phyloP scores from a whole-genome alignment of 106 monocot genomes.

The Acorus calamus region DNA sequence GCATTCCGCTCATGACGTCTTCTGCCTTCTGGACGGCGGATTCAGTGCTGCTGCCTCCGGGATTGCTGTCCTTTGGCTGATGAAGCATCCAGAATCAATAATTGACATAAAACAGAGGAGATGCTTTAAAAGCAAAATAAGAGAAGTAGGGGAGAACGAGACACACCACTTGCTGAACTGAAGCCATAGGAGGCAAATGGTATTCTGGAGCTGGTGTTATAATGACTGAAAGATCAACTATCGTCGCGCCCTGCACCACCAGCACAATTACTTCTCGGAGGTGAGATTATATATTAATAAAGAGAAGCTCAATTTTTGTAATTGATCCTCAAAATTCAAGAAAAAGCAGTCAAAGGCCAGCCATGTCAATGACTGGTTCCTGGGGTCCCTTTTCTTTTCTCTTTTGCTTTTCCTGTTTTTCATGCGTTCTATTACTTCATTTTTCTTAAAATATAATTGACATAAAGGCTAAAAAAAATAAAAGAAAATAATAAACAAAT shows the following conservation, averaged over 20 bases:
- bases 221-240: slow-evolving; percentile 76
- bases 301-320: background rate
- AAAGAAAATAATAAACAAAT: too few species aligned
- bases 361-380: too few species aligned
- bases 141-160: background rate
- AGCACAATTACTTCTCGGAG: slow-evolving; percentile 2
- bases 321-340: too few species aligned
- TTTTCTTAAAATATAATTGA: too few species aligned
- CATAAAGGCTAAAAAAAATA: too few species aligned
- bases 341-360: too few species aligned
- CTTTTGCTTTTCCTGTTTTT: too few species aligned
- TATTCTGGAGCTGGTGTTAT: slow-evolving; percentile 63
- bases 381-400: too few species aligned
- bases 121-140: too few species aligned
- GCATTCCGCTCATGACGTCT: slow-evolving; percentile 68
- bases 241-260: slow-evolving; percentile 75
- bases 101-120: background rate
- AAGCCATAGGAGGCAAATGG: slow-evolving; percentile 39
- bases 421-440: too few species aligned
- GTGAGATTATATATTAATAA: background rate
- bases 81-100: background rate
- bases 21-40: slow-evolving; percentile 74
- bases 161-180: slow-evolving; percentile 18
- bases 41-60: slow-evolving; percentile 15
- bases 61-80: slow-evolving; percentile 23